A percentile compares a stretch with the other conserved stretches of the same genome.
Evolutionary conservation across 257 asterid species (phyloP).

Genomic region (Verbena officinalis): DNA sequence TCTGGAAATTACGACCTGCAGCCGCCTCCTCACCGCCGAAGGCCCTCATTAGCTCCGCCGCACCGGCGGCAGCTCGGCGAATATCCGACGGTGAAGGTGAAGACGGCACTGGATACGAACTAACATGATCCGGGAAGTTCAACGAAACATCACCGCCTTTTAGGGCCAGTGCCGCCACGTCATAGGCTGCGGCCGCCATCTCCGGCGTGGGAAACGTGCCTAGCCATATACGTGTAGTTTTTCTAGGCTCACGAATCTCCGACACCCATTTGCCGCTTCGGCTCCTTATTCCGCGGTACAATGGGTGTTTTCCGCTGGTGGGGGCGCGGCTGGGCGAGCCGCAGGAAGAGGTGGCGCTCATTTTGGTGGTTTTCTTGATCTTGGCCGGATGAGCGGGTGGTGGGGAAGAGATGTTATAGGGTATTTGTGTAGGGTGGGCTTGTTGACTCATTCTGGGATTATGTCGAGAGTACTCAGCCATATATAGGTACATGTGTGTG

Average conservation of each 20-base stretch:
- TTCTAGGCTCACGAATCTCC: slow-evolving; percentile 54
- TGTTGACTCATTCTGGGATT: slow-evolving; percentile 18
- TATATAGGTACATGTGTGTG: slow-evolving; percentile 23
- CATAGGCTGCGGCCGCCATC: slow-evolving; percentile 59
- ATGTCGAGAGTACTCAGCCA: slow-evolving; percentile 45
- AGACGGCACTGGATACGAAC: slow-evolving; percentile 32
- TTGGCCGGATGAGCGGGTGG: slow-evolving; percentile 18
- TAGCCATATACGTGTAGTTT: slow-evolving; percentile 47
- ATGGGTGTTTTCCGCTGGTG: slow-evolving; percentile 38
- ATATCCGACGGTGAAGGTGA: slow-evolving; percentile 38
- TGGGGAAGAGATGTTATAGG: not conserved
- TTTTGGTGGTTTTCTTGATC: slow-evolving; percentile 19
- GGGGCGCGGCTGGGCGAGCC: slow-evolving; percentile 25
- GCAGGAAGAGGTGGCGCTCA: slow-evolving; percentile 28
- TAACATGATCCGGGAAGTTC: slow-evolving; percentile 40
- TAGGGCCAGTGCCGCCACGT: slow-evolving; percentile 49
- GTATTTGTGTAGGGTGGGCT: slow-evolving; percentile 9
- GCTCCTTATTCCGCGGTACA: slow-evolving; percentile 47
- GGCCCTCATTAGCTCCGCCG: slow-evolving; percentile 38
- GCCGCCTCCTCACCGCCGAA: not conserved
- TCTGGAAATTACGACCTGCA: not conserved
- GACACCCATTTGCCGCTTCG: slow-evolving; percentile 60
- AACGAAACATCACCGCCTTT: slow-evolving; percentile 32
- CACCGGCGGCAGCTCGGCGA: slow-evolving; percentile 40
- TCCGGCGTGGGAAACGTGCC: slow-evolving; percentile 52